phyloP scores from a whole-genome alignment of 495 filamentous ascomycete species.

The Penicillium dipodomyicola region DNA sequence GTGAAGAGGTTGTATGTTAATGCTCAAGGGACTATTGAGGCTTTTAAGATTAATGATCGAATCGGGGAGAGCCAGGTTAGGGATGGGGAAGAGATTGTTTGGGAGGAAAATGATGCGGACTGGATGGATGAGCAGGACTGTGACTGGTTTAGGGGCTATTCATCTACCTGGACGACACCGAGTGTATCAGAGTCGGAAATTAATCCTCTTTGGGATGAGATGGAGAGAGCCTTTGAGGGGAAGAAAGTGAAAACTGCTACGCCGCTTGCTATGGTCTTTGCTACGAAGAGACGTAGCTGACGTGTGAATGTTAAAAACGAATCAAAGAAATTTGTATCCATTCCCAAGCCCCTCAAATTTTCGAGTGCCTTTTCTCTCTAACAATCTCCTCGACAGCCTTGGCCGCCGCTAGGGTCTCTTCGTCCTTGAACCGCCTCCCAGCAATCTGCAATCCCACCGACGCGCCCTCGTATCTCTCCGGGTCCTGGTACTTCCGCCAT shows the following conservation, averaged over 20 bases:
- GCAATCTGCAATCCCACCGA: slow-evolving; percentile 55
- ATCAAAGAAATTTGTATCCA: neutral
- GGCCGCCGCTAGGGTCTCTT: slow-evolving; percentile 41
- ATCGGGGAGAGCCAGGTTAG: neutral
- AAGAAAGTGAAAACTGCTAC: slow-evolving; percentile 9
- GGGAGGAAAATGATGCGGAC: slow-evolving; percentile 1
- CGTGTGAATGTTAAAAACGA: neutral
- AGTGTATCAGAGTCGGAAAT: slow-evolving; percentile 1
- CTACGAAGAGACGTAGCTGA: slow-evolving; percentile 2
- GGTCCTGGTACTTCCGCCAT: slow-evolving; percentile 38
- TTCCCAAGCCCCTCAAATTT: slow-evolving; percentile 10
- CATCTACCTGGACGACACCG: slow-evolving; percentile 5
- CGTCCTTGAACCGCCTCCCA: slow-evolving; percentile 44
- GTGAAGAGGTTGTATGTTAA: slow-evolving; percentile 8
- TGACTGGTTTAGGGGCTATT: slow-evolving; percentile 9
- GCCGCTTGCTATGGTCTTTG: slow-evolving; percentile 8
- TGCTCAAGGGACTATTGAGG: slow-evolving; percentile 3
- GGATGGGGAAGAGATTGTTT: slow-evolving; percentile 5
- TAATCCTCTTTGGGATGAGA: slow-evolving; percentile 5
- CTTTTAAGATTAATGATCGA: slow-evolving; percentile 6
- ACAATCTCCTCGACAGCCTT: slow-evolving; percentile 33
- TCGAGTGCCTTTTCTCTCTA: slow-evolving; percentile 10
- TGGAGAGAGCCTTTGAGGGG: slow-evolving; percentile 7
- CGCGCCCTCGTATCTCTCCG: slow-evolving; percentile 38
- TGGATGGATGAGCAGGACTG: slow-evolving; percentile 12